Conservation (phyloP, 148 eudicot genomes). For the Selenicereus undatus region DNA sequence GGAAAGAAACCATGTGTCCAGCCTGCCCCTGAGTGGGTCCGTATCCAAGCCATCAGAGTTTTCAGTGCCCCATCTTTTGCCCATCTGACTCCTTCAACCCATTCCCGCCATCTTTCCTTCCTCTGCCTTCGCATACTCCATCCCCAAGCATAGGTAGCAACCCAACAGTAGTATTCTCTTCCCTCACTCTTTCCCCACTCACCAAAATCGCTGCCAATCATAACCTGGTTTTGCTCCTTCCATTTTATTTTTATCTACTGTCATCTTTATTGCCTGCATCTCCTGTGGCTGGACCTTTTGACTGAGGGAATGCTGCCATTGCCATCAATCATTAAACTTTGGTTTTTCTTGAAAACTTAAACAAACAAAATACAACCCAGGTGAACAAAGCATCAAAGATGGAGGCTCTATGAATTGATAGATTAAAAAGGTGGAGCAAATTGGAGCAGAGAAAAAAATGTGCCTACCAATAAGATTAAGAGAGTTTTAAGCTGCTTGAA, state of each 20-base stretch:
- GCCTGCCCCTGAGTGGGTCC: background rate
- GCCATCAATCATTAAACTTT: background rate
- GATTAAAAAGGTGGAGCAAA: background rate
- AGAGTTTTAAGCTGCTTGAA: background rate
- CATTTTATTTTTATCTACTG: background rate
- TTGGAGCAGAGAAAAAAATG: background rate
- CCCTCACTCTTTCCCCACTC: background rate
- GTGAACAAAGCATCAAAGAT: background rate
- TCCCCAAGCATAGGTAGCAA: background rate
- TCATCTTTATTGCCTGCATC: background rate
- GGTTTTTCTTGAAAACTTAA: background rate
- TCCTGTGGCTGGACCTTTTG: background rate
- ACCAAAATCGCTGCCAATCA: background rate
- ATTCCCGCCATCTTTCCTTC: background rate
- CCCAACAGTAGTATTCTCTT: background rate
- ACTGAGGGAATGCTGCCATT: background rate
- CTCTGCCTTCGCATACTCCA: background rate
- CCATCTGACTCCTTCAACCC: background rate
- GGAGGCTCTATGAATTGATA: background rate
- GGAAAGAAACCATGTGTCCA: background rate
- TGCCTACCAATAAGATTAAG: background rate
- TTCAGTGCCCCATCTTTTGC: background rate
- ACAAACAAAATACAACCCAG: background rate
- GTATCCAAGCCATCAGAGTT: no score
- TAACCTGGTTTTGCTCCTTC: background rate